These are phyloP conservation scores for Vararia minispora DNA, from an alignment of 768 basidiomycete genomes.

Conservation along the genomic window DNA sequence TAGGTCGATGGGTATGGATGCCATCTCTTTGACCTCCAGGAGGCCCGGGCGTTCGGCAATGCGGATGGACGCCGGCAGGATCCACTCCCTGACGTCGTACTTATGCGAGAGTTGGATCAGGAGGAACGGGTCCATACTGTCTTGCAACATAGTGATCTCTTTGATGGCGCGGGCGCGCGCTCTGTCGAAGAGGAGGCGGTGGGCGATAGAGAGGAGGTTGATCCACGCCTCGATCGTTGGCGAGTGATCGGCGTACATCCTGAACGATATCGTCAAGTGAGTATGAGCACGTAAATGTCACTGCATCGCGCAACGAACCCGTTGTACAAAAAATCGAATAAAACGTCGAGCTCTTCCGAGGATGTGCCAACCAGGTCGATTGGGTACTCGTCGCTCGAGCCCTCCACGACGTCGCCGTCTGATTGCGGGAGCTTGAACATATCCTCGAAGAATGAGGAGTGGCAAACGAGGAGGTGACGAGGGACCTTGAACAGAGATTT, in stretches of 20 bases:
- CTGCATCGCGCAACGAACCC: slow-evolving; percentile 7
- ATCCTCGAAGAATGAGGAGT: slow-evolving; percentile 15
- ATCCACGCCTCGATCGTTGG: slow-evolving; percentile 10
- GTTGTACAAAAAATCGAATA: slow-evolving; percentile 14
- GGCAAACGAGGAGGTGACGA: slow-evolving; percentile 10
- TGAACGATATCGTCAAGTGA: background rate
- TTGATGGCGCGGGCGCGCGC: slow-evolving; percentile 10
- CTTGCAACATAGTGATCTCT: slow-evolving; percentile 6
- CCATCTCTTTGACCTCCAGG: too few relatives aligned
- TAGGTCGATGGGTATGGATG: too few relatives aligned
- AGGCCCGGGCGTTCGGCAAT: too few relatives aligned
- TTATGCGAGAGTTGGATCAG: slow-evolving; percentile 12
- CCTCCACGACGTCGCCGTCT: slow-evolving; percentile 6
- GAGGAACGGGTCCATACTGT: slow-evolving; percentile 9
- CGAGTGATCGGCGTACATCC: slow-evolving; percentile 6
- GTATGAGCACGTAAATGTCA: background rate
- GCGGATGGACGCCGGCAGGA: slow-evolving; percentile 14
- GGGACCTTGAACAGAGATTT: slow-evolving; percentile 16
- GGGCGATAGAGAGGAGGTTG: slow-evolving; percentile 10
- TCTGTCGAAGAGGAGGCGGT: slow-evolving; percentile 7
- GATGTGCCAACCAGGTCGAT: slow-evolving; percentile 10
- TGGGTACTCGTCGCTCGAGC: slow-evolving; percentile 12
- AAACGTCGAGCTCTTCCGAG: slow-evolving; percentile 8
- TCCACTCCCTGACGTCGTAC: slow-evolving; percentile 14
- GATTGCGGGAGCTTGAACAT: slow-evolving; percentile 7